A percentile compares a stretch with the other conserved stretches of the same genome.
Conservation (phyloP, 106 monocot genomes). For the Phalaenopsis equestris region DNA sequence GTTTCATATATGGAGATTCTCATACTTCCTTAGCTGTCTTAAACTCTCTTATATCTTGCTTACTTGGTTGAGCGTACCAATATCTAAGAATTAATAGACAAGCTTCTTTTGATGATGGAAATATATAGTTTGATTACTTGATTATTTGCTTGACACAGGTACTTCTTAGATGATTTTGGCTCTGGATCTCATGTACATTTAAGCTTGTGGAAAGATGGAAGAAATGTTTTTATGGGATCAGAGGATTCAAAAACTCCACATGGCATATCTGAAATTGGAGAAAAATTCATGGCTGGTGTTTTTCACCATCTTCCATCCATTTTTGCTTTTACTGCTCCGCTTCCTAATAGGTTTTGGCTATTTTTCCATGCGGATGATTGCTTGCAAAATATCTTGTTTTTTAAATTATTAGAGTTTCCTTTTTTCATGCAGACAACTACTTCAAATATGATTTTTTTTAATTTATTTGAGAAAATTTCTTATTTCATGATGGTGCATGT, state of each 20-base stretch:
- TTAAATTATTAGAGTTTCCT: not conserved
- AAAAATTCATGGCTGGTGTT: slow-evolving; percentile 93
- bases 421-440: not conserved
- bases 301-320: slow-evolving; percentile 88
- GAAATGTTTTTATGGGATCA: slow-evolving; percentile 84
- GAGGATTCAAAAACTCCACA: slow-evolving; percentile 39
- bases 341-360: slow-evolving; percentile 76
- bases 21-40: too few relatives aligned
- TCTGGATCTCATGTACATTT: slow-evolving; percentile 91
- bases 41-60: too few relatives aligned
- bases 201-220: slow-evolving; percentile 81
- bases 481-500: not conserved
- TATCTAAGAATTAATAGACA: not conserved
- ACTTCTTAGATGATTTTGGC: slow-evolving; percentile 58
- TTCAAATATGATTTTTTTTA: not conserved
- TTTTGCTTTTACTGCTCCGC: slow-evolving; percentile 76
- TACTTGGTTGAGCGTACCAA: too few relatives aligned
- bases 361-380: not conserved
- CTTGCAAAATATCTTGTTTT: not conserved
- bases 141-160: slow-evolving; percentile 27
- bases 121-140: not conserved
- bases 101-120: not conserved
- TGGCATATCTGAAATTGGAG: slow-evolving; percentile 89
- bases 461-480: not conserved
- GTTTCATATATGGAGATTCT: too few relatives aligned